Evolutionary conservation across 2,329 filamentous ascomycete species (phyloP), one percentile per base, ranked within the genome.

Genomic region (Magnaporthiopsis incrustans): DNA sequence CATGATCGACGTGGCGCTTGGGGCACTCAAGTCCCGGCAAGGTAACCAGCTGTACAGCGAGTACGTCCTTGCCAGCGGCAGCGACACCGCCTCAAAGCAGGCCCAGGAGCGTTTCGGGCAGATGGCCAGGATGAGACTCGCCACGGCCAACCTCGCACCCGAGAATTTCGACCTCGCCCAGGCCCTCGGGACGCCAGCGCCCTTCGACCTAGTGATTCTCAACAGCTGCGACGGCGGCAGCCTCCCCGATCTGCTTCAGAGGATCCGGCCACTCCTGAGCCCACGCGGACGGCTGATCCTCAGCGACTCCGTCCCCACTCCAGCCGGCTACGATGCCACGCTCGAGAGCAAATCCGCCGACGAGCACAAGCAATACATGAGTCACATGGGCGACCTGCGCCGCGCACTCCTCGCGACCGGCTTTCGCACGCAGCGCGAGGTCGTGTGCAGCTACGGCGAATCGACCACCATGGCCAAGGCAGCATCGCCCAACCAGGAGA

Each of bases 151-250:
- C 18, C 18, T 22, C 22, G 3, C 18, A 5, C 44, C 22, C 22
- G 44, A 53, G 44, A 3, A 18, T 3, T 22, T 53, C 44, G 11
- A 53, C 22, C 22, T 53, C 3, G 44, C 44, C n/a, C 44, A 53
- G 44, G 22, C 44, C 44, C 44, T 53, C 44, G 22, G n/a, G 18
- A 53, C 4, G 18, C 18, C 22, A 11, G 44, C 10, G 0, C 22
- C 59, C 22, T 65, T 57, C 53, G 62, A 61, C 61, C 59, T 56
- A 25, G 27, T 64, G 4, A 53, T n/a, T 11, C 18, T 53, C 22
- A 53, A 53, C 44, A 53, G 18, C 44, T n/a, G 22, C 22, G 44
- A 53, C 44, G 7, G 44, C 44, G 22, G 10, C 44, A n/a, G 44
- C 44, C 18, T 53, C 18, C 6, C 18, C 8, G 18, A n/a, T 11